Base-by-base conservation (phyloP, 371 early-diverging fungal genomes). In the Batkoa obscura region DNA sequence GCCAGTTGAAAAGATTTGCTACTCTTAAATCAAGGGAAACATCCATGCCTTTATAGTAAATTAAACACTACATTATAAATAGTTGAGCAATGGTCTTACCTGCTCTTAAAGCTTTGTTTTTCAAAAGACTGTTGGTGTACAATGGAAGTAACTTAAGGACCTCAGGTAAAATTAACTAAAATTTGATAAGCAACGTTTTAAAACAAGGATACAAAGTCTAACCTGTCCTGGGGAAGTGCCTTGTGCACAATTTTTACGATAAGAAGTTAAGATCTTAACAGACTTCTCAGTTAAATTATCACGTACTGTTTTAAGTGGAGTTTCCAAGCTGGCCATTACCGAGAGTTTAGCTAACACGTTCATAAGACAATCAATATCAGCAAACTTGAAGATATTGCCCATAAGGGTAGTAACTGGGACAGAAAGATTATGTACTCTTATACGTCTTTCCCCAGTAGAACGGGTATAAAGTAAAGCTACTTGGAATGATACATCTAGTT, bases 101-200 rank as follows among this genome's bases (percentile, higher is more conserved):
- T 54, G 67, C 71, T 43, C 88, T 78, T 55, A 94, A 69, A 0
- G 84, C 78, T 15, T 68, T 70, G 45, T 78, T 76, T 61, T 94
- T 94, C 31, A 88, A 75, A 54, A 97, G 62, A 15, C 88, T 71
- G 41, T 94, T 76, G 2, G 81, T 70, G 69, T 86, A 93, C 36
- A 96, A 70, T n/a, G 98, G 97, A 55, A 86, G 74, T 56, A 96
- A 72, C 68, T 97, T 97, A 72, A 84, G 91, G 0, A 90, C 80
- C 63, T 97, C 98, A 5, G 98, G 97, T 48, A 97, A 69, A 54
- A 97, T 94, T 5, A 97, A 74, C 72, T 64, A 59, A 2, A 2
- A 30, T n/a, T 3, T 5, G 5, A 45, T 6, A 15, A 32, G 47
- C 31, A 50, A 12, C 33, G 15, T 9, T 17, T 69, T 59, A 85